Evolutionary conservation across 768 basidiomycete genomes (phyloP), one percentile per base, ranked within the genome.

Genomic region (Clavaria fumosa): DNA sequence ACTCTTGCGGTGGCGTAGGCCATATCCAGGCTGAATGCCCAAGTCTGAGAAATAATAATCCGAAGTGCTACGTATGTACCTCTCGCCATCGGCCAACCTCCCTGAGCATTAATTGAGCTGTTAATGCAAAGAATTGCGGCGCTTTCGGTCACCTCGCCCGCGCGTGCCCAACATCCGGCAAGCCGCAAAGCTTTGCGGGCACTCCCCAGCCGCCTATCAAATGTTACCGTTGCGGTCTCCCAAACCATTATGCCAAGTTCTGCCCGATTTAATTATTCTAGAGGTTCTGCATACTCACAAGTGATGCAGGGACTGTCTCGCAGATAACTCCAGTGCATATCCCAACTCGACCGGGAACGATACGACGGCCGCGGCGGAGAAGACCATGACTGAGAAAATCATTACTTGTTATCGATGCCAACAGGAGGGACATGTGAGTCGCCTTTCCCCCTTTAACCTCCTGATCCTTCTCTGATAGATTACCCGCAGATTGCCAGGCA

Each of bases 391-490:
- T n/a, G n/a, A n/a, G n/a, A n/a, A n/a, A n/a, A n/a, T n/a, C n/a
- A 88, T 80, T 63, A 83, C 79, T 36, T 89, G 85, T 54, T 89
- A 83, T 61, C 86, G 83, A 51, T 89, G 86, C 50, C 78, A 82
- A 52, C 73, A 77, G 54, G 80, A 83, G 55, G 85, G 85, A 45
- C 84, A 89, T 63, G 84, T 88, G 53, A 56, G 81, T 63, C 19
- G 34, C 31, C 18, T 4, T 15, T 28, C 5, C 7, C 19, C 37
- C 24, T 34, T 20, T 14, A 24, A 34, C 31, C 27, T 32, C 24
- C 31, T 23, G 20, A 35, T 23, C 38, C 14, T 28, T 35, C 39
- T 24, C 10, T 33, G 46, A 19, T 48, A 41, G 34, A 26, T 32
- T 5, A 35, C 21, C 46, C 31, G 15, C 42, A 78, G 74, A 74